phyloP scores from a whole-genome alignment of 805 yeast species.

The Yamadazyma olivae region DNA sequence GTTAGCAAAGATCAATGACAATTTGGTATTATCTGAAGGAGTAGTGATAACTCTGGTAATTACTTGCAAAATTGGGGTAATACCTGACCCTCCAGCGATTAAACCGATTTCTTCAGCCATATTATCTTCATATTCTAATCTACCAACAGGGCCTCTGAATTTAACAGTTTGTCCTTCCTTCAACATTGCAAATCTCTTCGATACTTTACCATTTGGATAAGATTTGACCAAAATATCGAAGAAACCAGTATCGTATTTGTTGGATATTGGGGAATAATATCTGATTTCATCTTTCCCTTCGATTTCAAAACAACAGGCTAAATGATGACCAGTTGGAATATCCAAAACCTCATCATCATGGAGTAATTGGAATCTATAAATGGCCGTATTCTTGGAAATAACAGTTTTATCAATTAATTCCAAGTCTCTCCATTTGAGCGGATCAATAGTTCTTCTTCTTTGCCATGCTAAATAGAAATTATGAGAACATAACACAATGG shows the following conservation, averaged over 20 bases:
- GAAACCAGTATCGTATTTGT: slow-evolving; percentile 66
- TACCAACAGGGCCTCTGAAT: slow-evolving; percentile 79
- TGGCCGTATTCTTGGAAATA: slow-evolving; percentile 66
- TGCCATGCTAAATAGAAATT: slow-evolving; percentile 39
- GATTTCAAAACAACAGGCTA: slow-evolving; percentile 53
- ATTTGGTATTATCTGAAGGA: slow-evolving; percentile 60
- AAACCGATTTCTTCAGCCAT: slow-evolving; percentile 62
- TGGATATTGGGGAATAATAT: slow-evolving; percentile 75
- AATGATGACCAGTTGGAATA: slow-evolving; percentile 73
- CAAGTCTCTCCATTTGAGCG: slow-evolving; percentile 57
- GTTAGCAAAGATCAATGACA: slow-evolving; percentile 66
- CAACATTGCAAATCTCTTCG: slow-evolving; percentile 62
- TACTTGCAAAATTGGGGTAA: slow-evolving; percentile 86
- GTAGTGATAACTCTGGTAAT: slow-evolving; percentile 67
- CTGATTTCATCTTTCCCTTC: slow-evolving; percentile 56
- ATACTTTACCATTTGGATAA: slow-evolving; percentile 67
- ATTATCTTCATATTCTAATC: slow-evolving; percentile 56
- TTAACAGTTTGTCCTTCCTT: slow-evolving; percentile 63
- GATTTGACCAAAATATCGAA: slow-evolving; percentile 78
- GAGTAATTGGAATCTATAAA: slow-evolving; percentile 66
- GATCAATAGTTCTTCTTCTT: slow-evolving; percentile 44
- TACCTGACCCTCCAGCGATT: slow-evolving; percentile 86
- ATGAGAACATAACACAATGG: slow-evolving; percentile 29
- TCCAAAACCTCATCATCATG: slow-evolving; percentile 59
- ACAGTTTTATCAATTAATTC: slow-evolving; percentile 75